These are phyloP conservation scores for Hymenoscyphus scutula DNA, from an alignment of 2,329 filamentous ascomycete species.

Conservation along the genomic window DNA sequence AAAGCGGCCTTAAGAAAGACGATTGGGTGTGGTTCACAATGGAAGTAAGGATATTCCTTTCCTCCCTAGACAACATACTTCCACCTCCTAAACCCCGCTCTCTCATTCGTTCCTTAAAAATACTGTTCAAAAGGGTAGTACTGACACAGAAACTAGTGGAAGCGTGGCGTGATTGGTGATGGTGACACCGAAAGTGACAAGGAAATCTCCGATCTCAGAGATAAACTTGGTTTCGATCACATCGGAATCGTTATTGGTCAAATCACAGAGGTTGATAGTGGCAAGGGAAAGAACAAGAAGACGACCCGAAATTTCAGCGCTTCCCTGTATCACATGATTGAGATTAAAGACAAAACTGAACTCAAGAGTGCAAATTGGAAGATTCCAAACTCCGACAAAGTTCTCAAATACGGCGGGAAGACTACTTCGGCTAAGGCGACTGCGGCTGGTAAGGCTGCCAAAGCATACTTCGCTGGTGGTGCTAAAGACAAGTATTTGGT, in stretches of 20 bases:
- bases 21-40: neutral
- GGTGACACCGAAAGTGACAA: neutral
- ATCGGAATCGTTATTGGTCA: conserved; percentile 1
- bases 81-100: too few relatives aligned
- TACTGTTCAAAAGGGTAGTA: too few relatives aligned
- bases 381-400: neutral
- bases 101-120: too few relatives aligned
- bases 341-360: neutral
- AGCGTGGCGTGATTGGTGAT: neutral
- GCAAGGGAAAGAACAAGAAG: neutral
- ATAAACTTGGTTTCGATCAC: conserved; percentile 3
- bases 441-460: neutral
- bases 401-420: neutral
- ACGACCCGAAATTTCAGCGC: neutral
- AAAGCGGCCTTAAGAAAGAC: neutral
- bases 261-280: neutral
- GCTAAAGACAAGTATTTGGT: neutral
- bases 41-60: neutral
- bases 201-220: neutral
- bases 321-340: neutral
- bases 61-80: too few relatives aligned
- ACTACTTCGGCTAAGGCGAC: neutral
- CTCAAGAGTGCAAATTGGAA: neutral
- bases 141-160: neutral
- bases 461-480: neutral